Base-by-base conservation (phyloP, 169 alveolate species). In the Babesia bigemina region DNA sequence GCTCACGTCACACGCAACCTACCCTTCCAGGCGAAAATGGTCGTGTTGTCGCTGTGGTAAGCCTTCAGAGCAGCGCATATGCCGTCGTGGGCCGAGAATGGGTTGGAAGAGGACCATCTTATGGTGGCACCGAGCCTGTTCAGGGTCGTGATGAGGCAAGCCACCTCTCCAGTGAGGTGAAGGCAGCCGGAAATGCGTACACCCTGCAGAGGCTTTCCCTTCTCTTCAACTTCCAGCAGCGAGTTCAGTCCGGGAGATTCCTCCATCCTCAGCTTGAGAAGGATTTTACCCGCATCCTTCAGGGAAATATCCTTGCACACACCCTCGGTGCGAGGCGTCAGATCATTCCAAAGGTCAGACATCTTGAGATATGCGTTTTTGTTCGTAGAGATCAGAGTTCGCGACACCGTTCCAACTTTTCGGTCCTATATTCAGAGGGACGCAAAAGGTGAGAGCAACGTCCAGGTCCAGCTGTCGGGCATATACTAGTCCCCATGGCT, bases 51-150 rank as follows among this genome's bases (percentile, higher is more conserved):
- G 26, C 92, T 95, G 69, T 87, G 86, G 67, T 90, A 91, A n/a
- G 93, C 95, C 44, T 94, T 98, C 19, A 94, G 73, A 29, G 96
- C 96, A 28, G 99, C 99, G 44, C 99, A 99, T 6, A 99, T 99
- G 74, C 96, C 97, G 86, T 98, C 99, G 86, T 95, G 96, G n/a
- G 99, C 96, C 36, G 99, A 95, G 92, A 87, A 96, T 75, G 96
- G 96, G 95, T 98, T 98, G 91, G 99, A 98, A 45, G 98, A 93
- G 84, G 98, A 93, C 99, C 99, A 98, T 65, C 99, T 93, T 50
- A 98, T 93, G 59, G 93, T 86, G 55, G 99, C 99, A 33, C 99
- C 99, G 44, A 95, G 88, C 24, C 82, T 95, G 33, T 74, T 75
- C 73, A 96, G 90, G 26, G 97, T 91, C 58, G 87, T 92, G 75